These are phyloP conservation scores for Endoconidiophora polonica DNA, from an alignment of 2,329 filamentous ascomycete species.

Conservation along the genomic window DNA sequence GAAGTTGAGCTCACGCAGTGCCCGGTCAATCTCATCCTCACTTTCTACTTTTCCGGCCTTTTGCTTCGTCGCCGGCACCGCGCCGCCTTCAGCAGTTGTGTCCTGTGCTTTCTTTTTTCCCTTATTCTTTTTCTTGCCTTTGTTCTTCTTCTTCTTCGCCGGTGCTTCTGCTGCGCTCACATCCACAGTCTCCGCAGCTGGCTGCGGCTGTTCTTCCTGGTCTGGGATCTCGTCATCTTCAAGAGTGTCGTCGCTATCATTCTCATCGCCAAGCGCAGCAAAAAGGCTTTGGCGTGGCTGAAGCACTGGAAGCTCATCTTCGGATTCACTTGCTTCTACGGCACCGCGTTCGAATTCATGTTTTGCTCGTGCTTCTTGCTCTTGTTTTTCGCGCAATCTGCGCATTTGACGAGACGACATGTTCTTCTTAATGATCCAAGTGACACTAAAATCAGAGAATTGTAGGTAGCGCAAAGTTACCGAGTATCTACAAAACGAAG, in stretches of 20 bases:
- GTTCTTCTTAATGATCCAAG: slow-evolving; percentile 8
- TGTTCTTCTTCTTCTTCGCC: slow-evolving; percentile 14
- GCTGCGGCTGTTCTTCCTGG: too few species aligned
- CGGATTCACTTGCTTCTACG: slow-evolving; percentile 19
- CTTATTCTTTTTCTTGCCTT: slow-evolving; percentile 23
- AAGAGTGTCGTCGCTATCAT: slow-evolving; percentile 25
- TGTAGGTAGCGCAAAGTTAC: not conserved
- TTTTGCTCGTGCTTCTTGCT: slow-evolving; percentile 20
- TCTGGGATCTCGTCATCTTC: slow-evolving; percentile 18
- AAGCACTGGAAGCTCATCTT: slow-evolving; percentile 18
- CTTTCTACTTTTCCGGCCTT: slow-evolving; percentile 14
- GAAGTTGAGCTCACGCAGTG: slow-evolving; percentile 32
- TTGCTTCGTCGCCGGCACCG: not conserved
- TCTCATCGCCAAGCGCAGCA: slow-evolving; percentile 32
- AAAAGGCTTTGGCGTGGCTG: slow-evolving; percentile 31
- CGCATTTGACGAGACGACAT: slow-evolving; percentile 38
- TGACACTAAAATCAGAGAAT: not conserved
- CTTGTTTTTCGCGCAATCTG: slow-evolving; percentile 34
- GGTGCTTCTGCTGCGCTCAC: too few species aligned
- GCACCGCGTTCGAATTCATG: slow-evolving; percentile 16
- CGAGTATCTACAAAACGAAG: not conserved
- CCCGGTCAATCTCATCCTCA: slow-evolving; percentile 40
- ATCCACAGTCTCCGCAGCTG: too few species aligned
- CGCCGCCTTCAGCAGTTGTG: slow-evolving; percentile 13
- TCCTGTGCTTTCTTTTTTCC: slow-evolving; percentile 22